phyloP scores from a whole-genome alignment of 768 basidiomycete genomes.

The Hygrocybe coccinea region DNA sequence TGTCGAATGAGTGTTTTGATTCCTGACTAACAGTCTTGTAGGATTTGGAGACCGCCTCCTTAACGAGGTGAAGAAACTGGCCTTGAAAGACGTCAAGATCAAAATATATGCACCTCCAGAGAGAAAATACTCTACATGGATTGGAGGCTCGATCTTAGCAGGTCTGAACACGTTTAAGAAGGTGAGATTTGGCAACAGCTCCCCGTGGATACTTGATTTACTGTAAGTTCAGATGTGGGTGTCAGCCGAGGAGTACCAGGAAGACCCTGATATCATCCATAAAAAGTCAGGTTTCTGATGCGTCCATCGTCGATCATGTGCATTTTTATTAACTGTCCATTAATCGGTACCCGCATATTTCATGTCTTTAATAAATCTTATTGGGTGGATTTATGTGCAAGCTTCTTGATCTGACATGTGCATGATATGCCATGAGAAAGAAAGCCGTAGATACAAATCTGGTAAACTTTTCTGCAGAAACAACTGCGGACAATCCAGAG shows the following conservation, averaged over 20 bases:
- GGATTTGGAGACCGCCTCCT: slow-evolving; percentile 95
- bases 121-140: slow-evolving; percentile 96
- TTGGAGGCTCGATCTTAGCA: slow-evolving; percentile 94
- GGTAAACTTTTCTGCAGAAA: neutral
- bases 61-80: slow-evolving; percentile 94
- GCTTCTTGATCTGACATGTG: slow-evolving; percentile 6
- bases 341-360: slow-evolving; percentile 26
- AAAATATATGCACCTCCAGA: slow-evolving; percentile 99
- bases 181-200: slow-evolving; percentile 38
- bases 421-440: slow-evolving; percentile 30
- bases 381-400: slow-evolving; percentile 12
- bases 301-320: slow-evolving; percentile 13
- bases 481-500: neutral
- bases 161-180: slow-evolving; percentile 97
- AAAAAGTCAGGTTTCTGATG: slow-evolving; percentile 82
- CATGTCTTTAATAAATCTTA: slow-evolving; percentile 25
- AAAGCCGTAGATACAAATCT: slow-evolving; percentile 4
- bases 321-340: slow-evolving; percentile 14
- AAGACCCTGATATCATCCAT: slow-evolving; percentile 98
- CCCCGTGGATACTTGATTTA: slow-evolving; percentile 9
- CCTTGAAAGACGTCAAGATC: slow-evolving; percentile 94
- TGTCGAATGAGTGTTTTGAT: neutral
- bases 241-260: slow-evolving; percentile 97
- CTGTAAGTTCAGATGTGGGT: slow-evolving; percentile 85
- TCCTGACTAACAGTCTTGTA: slow-evolving; percentile 17